Evolutionary conservation across 257 asterid genomes (phyloP).

Genomic region (Verbena officinalis): DNA sequence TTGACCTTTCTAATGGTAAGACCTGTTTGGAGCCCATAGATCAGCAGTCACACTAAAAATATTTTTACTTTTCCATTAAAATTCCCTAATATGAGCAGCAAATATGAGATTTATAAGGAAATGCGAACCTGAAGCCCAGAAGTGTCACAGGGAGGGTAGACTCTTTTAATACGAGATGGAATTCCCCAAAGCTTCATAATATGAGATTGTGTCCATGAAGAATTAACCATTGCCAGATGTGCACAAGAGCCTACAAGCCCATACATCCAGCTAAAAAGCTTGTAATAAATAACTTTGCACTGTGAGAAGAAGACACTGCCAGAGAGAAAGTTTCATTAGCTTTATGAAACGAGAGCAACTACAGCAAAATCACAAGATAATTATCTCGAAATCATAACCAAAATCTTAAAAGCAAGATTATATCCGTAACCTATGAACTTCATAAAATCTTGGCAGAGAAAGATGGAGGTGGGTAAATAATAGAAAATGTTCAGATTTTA

Average conservation of each 20-base stretch:
- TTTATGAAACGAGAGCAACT: slow-evolving; percentile 21
- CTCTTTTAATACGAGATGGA: slow-evolving; percentile 66
- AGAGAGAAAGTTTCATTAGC: slow-evolving; percentile 35
- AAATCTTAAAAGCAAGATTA: slow-evolving; percentile 8
- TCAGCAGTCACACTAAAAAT: slow-evolving; percentile 27
- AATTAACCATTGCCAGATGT: slow-evolving; percentile 91
- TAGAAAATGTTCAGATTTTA: not conserved
- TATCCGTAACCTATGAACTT: slow-evolving; percentile 6
- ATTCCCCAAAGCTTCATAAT: slow-evolving; percentile 92
- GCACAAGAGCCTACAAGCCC: slow-evolving; percentile 83
- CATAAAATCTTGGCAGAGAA: slow-evolving; percentile 6
- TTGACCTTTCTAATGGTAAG: slow-evolving; percentile 70
- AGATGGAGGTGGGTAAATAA: too few relatives aligned
- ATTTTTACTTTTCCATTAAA: not conserved
- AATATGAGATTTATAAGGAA: slow-evolving; percentile 14
- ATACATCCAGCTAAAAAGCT: slow-evolving; percentile 83
- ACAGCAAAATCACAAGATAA: slow-evolving; percentile 3
- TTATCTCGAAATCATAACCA: slow-evolving; percentile 14
- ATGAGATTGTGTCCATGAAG: slow-evolving; percentile 94
- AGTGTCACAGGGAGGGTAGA: slow-evolving; percentile 97
- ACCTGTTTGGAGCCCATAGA: slow-evolving; percentile 50
- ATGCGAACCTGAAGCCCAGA: slow-evolving; percentile 80
- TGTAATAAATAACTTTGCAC: slow-evolving; percentile 76
- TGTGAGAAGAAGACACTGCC: slow-evolving; percentile 67
- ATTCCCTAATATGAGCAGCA: not conserved